These are phyloP conservation scores for Schizochytrium sp. DNA, from an alignment of 108 stramenopile species.

Conservation along the genomic window DNA sequence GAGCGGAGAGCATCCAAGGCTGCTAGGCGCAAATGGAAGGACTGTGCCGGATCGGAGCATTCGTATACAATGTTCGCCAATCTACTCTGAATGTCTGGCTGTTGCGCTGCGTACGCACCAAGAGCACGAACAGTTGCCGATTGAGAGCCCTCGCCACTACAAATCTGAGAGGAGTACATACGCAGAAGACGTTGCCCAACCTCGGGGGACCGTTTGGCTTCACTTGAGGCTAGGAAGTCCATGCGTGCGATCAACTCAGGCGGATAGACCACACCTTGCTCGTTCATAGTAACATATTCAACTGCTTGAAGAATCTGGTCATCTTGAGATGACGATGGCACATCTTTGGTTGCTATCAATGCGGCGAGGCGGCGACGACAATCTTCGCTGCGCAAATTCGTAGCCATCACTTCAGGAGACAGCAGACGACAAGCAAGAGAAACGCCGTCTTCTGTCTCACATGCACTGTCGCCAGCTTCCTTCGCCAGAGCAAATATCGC, in stretches of 20 bases:
- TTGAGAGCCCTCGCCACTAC: background rate
- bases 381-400: conserved; percentile 28
- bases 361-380: conserved; percentile 3
- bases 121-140: background rate
- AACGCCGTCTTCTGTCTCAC: conserved; percentile 23
- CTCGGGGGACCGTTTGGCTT: background rate
- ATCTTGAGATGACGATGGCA: background rate
- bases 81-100: background rate
- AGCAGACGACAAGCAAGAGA: background rate
- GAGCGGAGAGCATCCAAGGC: conserved; percentile 7
- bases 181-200: conserved; percentile 7
- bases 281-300: background rate
- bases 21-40: background rate
- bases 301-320: background rate
- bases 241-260: conserved; percentile 1
- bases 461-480: background rate
- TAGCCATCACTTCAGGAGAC: background rate
- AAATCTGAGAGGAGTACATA: background rate
- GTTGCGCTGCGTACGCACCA: background rate
- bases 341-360: background rate
- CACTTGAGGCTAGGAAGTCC: conserved; percentile 16
- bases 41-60: background rate
- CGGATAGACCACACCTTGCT: background rate
- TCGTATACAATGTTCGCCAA: background rate
- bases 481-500: conserved; percentile 1